A percentile compares a stretch with the other conserved stretches of the same genome.
Conservation (phyloP, 2,329 filamentous ascomycete species). For the Hymenoscyphus infarciens region DNA sequence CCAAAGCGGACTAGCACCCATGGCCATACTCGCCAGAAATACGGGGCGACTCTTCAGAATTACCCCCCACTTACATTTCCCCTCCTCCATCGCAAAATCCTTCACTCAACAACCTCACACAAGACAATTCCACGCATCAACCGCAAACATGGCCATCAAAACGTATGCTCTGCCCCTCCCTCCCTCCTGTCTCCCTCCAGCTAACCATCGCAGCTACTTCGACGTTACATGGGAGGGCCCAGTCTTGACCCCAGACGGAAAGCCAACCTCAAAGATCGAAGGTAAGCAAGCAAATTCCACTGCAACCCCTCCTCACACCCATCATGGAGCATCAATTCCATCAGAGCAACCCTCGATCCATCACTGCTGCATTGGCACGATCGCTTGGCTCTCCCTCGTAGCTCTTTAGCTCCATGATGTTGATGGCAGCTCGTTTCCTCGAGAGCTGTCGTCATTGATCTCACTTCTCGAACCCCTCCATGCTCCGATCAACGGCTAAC, state of each 20-base stretch:
- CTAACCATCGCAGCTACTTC: constrained; percentile 55
- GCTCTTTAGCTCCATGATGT: constrained; percentile 3
- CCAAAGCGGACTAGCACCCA: neutral
- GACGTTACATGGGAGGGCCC: constrained; percentile 72
- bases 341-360: neutral
- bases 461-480: neutral
- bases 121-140: constrained; percentile 59
- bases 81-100: constrained; percentile 34
- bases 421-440: constrained; percentile 17
- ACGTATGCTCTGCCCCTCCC: constrained; percentile 55
- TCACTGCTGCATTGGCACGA: neutral
- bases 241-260: constrained; percentile 58
- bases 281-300: constrained; percentile 52
- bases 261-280: constrained; percentile 52
- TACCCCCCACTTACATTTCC: constrained; percentile 46
- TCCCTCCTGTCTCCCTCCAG: constrained; percentile 14
- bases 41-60: constrained; percentile 34
- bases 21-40: constrained; percentile 38
- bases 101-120: constrained; percentile 36
- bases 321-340: constrained; percentile 7
- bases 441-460: neutral
- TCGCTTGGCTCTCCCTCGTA: neutral
- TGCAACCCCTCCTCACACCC: neutral
- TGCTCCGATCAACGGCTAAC: constrained; percentile 23
- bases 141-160: constrained; percentile 71